Conservation (phyloP, 345 rosid genomes). For the Corchorus capsularis region DNA sequence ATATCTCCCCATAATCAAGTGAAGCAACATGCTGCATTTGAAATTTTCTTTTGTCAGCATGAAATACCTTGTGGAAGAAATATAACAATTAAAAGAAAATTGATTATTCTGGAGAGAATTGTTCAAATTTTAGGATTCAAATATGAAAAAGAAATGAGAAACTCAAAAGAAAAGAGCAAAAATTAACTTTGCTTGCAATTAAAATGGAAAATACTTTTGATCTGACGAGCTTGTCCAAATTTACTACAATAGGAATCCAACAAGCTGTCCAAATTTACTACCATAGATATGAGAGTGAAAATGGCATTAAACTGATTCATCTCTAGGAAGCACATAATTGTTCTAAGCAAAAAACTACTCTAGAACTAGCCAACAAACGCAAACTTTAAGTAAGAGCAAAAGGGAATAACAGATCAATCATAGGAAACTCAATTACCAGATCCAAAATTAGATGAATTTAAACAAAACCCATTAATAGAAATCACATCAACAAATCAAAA, state of each 20-base stretch:
- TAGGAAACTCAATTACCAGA: constrained; percentile 24
- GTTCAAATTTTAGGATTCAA: neutral
- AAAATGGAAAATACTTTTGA: neutral
- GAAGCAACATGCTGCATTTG: constrained; percentile 27
- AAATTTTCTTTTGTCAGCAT: constrained; percentile 22
- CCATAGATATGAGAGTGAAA: neutral
- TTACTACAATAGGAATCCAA: neutral
- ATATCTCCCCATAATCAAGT: constrained; percentile 16
- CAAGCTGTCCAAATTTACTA: no score
- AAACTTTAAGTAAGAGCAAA: constrained; percentile 4
- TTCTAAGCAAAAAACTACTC: neutral
- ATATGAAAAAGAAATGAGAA: neutral
- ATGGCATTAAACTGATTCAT: constrained; percentile 2
- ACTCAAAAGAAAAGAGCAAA: neutral
- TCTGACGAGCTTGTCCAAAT: neutral
- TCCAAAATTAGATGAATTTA: constrained; percentile 24
- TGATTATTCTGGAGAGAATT: neutral
- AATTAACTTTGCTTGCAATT: neutral
- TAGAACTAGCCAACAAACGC: neutral
- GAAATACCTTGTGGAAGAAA: constrained; percentile 7
- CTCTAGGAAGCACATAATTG: neutral
- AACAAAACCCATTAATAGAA: constrained; percentile 11
- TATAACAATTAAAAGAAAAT: neutral
- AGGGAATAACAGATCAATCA: constrained; percentile 23
- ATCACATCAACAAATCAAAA: constrained; percentile 21